Evolutionary conservation across 1,284 basidiomycete genomes (phyloP), one percentile per base, ranked within the genome.

Genomic region (Pseudozyma tsukubaensis): DNA sequence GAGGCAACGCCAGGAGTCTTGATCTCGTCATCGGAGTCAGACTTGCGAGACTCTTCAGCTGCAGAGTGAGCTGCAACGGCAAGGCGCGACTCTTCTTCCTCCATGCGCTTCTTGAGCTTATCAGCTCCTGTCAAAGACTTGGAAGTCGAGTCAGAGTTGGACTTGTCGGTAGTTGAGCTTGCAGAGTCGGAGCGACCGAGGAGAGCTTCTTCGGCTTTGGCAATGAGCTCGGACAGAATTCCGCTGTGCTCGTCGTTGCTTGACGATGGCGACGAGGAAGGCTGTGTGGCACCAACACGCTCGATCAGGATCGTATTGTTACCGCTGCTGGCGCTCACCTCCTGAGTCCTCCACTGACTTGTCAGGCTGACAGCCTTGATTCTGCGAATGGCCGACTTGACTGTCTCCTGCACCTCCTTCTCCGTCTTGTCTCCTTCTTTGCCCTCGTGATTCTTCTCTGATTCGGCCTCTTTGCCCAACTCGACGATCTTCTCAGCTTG

Each of bases 301-400:
- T 74, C 59, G 39, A 72, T 79, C 47, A 74, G 62, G 57, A 78
- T 57, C 32, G 74, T 66, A 37, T 73, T 72, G 69, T 70, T 75
- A 45, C 76, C 67, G 29, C 64, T 74, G 24, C 64, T 68, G 5
- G 53, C 63, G n/a, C n/a, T 45, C 18, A 68, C 62, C 32, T 81
- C 70, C 8, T 76, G 34, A 12, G 77, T 79, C 54, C 65, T 76
- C 65, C 83, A 78, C 49, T 61, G 57, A 43, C 59, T 65, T 4
- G 70, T 70, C 18, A 72, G 55, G 21, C 64, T 72, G 24, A 71
- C 59, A 2, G 60, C 58, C 56, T 78, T 76, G 56, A 73, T 54
- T 6, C 56, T 77, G 51, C 73, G 67, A 12, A 73, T 45, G 13
- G 57, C 63, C 39, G 73, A 65, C 51, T 71, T 52, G 34, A 72